phyloP scores from a whole-genome alignment of 2,329 filamentous ascomycete genomes.

The Fusarium sp. region DNA sequence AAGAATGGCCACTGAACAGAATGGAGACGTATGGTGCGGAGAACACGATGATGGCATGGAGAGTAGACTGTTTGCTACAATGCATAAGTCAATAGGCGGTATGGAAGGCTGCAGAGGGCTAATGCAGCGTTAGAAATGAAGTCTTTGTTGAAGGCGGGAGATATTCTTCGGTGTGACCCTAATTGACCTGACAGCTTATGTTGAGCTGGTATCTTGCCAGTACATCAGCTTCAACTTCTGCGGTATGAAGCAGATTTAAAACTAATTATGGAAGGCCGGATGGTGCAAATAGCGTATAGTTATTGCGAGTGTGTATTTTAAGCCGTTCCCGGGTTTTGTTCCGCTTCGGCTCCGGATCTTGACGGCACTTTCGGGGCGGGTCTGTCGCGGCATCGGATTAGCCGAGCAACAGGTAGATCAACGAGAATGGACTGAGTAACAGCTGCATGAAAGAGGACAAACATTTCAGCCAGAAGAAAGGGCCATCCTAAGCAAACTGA shows the following conservation, averaged over 20 bases:
- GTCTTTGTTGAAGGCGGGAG: not conserved
- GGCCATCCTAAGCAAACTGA: not conserved
- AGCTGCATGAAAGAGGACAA: not conserved
- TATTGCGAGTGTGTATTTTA: not conserved
- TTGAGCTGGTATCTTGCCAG: rapidly evolving
- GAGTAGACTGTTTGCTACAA: too few relatives aligned
- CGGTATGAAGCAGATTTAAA: too few relatives aligned
- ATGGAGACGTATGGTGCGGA: not conserved
- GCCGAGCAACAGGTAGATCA: not conserved
- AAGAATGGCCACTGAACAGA: not conserved
- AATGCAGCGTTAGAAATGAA: not conserved
- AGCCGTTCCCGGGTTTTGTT: not conserved
- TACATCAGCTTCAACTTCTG: not conserved
- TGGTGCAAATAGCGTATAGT: not conserved
- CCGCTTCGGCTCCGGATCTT: not conserved
- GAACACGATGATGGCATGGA: not conserved
- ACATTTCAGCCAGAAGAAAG: not conserved
- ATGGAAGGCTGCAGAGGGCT: not conserved
- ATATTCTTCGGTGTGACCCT: not conserved
- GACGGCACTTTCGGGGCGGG: not conserved
- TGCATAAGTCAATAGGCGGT: not conserved
- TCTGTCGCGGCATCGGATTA: not conserved
- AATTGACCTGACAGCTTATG: not conserved
- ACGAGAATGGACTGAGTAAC: not conserved
- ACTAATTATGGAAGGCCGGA: too few relatives aligned